phyloP scores from a whole-genome alignment of 768 basidiomycete species.

The Coprinopsis cinerea region DNA sequence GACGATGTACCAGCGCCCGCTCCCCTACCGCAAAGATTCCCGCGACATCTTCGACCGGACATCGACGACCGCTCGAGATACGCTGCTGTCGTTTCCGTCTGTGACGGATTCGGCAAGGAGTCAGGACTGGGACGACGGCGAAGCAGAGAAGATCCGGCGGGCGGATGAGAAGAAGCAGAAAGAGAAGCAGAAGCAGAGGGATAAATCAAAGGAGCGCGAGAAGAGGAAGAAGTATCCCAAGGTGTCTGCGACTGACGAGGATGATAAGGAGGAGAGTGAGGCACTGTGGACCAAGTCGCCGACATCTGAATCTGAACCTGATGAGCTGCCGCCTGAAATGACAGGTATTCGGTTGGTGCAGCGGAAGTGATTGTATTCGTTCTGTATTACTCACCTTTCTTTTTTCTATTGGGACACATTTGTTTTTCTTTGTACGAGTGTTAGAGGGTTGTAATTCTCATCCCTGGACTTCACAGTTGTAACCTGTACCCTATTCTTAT shows the following conservation, averaged over 20 bases:
- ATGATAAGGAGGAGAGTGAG: conserved; percentile 55
- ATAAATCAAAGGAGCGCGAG: conserved; percentile 19
- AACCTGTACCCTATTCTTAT: too few relatives aligned
- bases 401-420: too few relatives aligned
- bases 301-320: conserved; percentile 20
- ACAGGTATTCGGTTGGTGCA: conserved; percentile 38
- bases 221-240: conserved; percentile 44
- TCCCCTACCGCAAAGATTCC: conserved; percentile 26
- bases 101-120: conserved; percentile 46
- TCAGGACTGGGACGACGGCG: conserved; percentile 33
- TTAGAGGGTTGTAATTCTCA: too few relatives aligned
- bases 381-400: too few relatives aligned
- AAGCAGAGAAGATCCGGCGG: conserved; percentile 16
- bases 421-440: too few relatives aligned
- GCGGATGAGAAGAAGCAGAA: conserved; percentile 17
- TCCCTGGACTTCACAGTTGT: too few relatives aligned
- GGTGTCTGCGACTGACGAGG: too few relatives aligned
- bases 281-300: conserved; percentile 39
- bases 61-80: conserved; percentile 23
- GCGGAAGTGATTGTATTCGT: conserved; percentile 10
- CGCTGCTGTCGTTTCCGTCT: conserved; percentile 44
- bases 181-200: conserved; percentile 24
- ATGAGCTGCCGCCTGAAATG: conserved; percentile 15
- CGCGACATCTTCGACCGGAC: conserved; percentile 30
- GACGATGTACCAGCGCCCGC: conserved; percentile 28